phyloP scores from a whole-genome alignment of 2,329 filamentous ascomycete genomes.

The Didymella pomorum region DNA sequence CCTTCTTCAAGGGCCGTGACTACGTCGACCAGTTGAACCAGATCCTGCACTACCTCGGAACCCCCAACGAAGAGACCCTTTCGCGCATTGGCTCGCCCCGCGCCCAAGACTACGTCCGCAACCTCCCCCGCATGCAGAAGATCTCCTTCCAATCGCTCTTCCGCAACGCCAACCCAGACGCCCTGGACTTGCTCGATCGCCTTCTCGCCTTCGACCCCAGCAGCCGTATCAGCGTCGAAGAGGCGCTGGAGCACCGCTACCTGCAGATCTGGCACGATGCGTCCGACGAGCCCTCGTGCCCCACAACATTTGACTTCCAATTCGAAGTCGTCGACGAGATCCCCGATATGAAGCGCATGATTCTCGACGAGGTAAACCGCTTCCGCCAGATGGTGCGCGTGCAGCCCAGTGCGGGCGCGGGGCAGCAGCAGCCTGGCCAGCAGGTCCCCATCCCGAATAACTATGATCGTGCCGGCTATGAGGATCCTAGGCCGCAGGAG shows the following conservation, averaged over 20 bases:
- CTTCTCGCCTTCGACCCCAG: constrained; percentile 98
- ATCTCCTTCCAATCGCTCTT: constrained; percentile 88
- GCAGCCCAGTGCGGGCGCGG: constrained; percentile 46
- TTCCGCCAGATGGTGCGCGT: constrained; percentile 72
- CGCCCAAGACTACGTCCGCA: constrained; percentile 97
- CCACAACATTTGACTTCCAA: constrained; percentile 95
- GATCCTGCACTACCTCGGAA: constrained; percentile 97
- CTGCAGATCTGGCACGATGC: constrained; percentile 98
- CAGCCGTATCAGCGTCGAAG: constrained; percentile 90
- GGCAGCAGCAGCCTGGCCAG: constrained; percentile 49
- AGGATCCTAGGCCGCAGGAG: constrained; percentile 70
- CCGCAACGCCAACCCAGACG: constrained; percentile 93
- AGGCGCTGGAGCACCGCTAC: constrained; percentile 95
- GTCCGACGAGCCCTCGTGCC: constrained; percentile 92
- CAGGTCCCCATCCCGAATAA: constrained; percentile 70
- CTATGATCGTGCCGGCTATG: constrained; percentile 64
- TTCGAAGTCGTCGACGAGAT: constrained; percentile 98
- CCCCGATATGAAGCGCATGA: constrained; percentile 94
- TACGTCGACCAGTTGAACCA: constrained; percentile 99
- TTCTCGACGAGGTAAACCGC: constrained; percentile 87
- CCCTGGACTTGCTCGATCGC: constrained; percentile 90
- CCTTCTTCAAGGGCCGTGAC: constrained; percentile 99
- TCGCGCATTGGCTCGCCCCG: constrained; percentile 92
- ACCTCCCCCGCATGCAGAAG: constrained; percentile 94
- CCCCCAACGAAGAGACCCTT: constrained; percentile 93